phyloP scores from a whole-genome alignment of 345 rosid genomes.

The Bruguiera gymnorhiza region DNA sequence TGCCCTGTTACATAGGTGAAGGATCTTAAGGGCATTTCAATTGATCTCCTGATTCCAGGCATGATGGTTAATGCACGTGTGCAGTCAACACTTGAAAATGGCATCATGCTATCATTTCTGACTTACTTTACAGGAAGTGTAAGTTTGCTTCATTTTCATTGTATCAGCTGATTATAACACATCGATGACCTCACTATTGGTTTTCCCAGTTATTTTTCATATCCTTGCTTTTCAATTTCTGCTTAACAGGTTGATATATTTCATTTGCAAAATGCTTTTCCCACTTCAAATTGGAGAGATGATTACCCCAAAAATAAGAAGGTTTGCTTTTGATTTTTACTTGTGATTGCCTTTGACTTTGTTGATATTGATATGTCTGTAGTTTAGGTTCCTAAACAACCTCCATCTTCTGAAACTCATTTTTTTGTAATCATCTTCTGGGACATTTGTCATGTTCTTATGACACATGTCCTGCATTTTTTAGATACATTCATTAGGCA shows the following conservation, averaged over 20 bases:
- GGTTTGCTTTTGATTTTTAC: constrained; percentile 36
- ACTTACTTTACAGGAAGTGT: constrained; percentile 95
- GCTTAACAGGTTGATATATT: constrained; percentile 72
- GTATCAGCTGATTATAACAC: neutral
- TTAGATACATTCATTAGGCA: neutral
- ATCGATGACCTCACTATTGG: neutral
- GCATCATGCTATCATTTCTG: constrained; percentile 79
- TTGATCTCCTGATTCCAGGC: constrained; percentile 94
- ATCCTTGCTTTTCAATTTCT: neutral
- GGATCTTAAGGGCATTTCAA: constrained; percentile 81
- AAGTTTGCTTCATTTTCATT: constrained; percentile 35
- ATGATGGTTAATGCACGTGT: constrained; percentile 91
- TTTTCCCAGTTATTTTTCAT: neutral
- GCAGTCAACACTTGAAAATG: constrained; percentile 84
- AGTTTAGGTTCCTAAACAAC: no score
- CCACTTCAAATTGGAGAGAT: constrained; percentile 73
- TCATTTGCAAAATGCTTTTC: constrained; percentile 62
- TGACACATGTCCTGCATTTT: no score
- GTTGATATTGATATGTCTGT: neutral
- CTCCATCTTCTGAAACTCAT: no score
- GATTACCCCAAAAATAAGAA: constrained; percentile 68
- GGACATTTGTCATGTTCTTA: no score
- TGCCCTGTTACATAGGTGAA: constrained; percentile 54
- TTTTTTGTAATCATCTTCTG: no score
- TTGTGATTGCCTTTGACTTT: neutral